Evolutionary conservation across 1,139 yeast genomes (phyloP), one percentile per base, ranked within the genome.

Genomic region (Saccharomyces hybrid): DNA sequence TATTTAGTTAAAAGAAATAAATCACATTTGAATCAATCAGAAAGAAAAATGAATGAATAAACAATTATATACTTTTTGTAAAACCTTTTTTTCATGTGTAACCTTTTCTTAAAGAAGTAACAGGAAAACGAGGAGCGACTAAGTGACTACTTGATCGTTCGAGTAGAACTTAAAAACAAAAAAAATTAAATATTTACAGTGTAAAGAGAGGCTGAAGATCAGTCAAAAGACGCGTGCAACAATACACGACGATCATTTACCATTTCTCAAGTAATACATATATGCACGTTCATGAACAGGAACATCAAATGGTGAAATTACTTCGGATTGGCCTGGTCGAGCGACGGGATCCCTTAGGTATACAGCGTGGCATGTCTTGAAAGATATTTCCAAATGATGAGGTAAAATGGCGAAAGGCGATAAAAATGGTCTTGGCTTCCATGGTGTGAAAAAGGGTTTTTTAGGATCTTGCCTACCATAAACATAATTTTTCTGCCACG

Each of bases 301-400:
- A 59, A 83, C 78, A 49, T 86, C 85, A 73, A 86, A 88, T 53
- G 99, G 99, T 51, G 96, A 79, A 57, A 93, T 88, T 55, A 93
- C 96, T 75, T 93, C 99, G 31, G 97, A 88, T 67, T 88, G 91
- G 51, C 96, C 98, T 11, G 98, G 97, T 71, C 98, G 82, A 11
- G 98, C 96, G 55, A 93, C 91, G 14, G 99, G 99, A 70, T 93
- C 96, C 73, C 97, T 85, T 71, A 93, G 76, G 72, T 93, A 93
- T 31, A 93, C 85, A 9, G 97, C 98, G 71, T 91, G 96, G 70
- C 98, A 91, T 7, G 97, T 89, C 58, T 81, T 80, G 71, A 88
- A 91, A 23, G 95, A 87, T 44, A 95, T 76, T 72, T 93, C 99
- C 57, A 93, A 77, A 71, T 93, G 98, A 58, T 88, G 84, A 29